Evolutionary conservation across 768 basidiomycete species (phyloP).

Genomic region (Russula lepida): DNA sequence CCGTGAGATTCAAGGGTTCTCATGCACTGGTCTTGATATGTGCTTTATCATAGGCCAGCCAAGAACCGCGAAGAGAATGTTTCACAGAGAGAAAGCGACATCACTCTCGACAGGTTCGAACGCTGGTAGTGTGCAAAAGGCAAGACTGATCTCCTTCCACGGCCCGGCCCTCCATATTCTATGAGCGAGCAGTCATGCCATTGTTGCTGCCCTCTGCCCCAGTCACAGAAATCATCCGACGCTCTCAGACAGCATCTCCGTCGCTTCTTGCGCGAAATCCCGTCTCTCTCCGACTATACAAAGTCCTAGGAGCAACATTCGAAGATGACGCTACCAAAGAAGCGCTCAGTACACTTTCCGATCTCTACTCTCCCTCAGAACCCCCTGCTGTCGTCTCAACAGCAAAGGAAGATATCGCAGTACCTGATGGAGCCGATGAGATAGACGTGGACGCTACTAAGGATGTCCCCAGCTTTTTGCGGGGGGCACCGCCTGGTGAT

Average conservation of each 20-base stretch:
- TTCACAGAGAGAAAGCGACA: too few species aligned
- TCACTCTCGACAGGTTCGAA: too few species aligned
- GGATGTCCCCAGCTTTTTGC: conserved; percentile 24
- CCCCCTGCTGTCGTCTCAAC: conserved; percentile 21
- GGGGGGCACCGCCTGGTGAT: conserved; percentile 44
- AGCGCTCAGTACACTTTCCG: conserved; percentile 75
- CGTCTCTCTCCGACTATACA: conserved; percentile 80
- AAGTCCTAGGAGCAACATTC: conserved; percentile 76
- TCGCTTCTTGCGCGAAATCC: conserved; percentile 47
- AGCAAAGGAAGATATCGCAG: conserved; percentile 31
- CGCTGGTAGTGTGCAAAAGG: too few species aligned
- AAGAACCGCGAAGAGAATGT: too few species aligned
- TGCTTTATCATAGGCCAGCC: too few species aligned
- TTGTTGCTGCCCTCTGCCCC: conserved; percentile 19
- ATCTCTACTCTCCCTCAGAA: conserved; percentile 47
- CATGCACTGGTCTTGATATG: too few species aligned
- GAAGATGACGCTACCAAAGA: conserved; percentile 71
- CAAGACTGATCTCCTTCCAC: too few species aligned
- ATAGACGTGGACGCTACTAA: conserved; percentile 23
- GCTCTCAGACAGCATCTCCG: conserved; percentile 20
- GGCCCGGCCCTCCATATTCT: too few species aligned
- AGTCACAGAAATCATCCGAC: conserved; percentile 22
- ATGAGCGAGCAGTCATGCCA: conserved; percentile 11
- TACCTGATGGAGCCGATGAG: conserved; percentile 30
- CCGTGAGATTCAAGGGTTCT: too few species aligned